Evolutionary conservation across 2,329 filamentous ascomycete species (phyloP), one percentile per base, ranked within the genome.

Genomic region (Elsinoe perseae): DNA sequence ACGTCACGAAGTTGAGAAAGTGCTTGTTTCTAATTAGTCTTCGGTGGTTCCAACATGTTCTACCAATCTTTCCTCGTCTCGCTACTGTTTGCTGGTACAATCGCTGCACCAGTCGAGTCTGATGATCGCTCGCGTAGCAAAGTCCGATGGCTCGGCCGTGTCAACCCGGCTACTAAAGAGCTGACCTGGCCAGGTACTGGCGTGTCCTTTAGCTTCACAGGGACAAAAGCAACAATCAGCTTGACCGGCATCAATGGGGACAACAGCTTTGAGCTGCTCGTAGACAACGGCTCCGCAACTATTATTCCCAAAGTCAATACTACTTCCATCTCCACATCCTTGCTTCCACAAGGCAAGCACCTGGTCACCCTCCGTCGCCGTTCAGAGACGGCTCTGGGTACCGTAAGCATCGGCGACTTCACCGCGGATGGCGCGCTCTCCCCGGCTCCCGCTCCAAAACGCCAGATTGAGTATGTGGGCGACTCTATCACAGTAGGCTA

Each of bases 401-500:
- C 67, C 40, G 62, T 72, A 3, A 64, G 65, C 30, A 61, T 73
- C 25, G 66, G 67, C 56, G 56, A 61, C 14, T 59, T 64, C 7
- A 64, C 57, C 27, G 60, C 62, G n/a, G 66, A 70, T 30, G 69
- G 70, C 18, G 59, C 55, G 6, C 58, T 70, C 18, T 57, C 62
- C 14, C 9, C 44, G 5, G 14, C 44, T 10, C 48, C 58, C 6
- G 58, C 57, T 1, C 64, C 66, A 2, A 62, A 61, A 8, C 70
- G 69, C 21, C 69, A 69, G 57, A 74, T 76, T 38, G 72, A 76
- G 59, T 62, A 75, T 44, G 72, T 76, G 25, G 73, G 73, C 7
- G 73, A 76, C 62, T 75, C 72, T 21, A 75, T 75, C 59, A 71
- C 66, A 1, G 73, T 74, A 3, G 73, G 72, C 2, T 75, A 76